These are phyloP conservation scores for Collariella sp. DNA, from an alignment of 495 filamentous ascomycete genomes.

Conservation along the genomic window DNA sequence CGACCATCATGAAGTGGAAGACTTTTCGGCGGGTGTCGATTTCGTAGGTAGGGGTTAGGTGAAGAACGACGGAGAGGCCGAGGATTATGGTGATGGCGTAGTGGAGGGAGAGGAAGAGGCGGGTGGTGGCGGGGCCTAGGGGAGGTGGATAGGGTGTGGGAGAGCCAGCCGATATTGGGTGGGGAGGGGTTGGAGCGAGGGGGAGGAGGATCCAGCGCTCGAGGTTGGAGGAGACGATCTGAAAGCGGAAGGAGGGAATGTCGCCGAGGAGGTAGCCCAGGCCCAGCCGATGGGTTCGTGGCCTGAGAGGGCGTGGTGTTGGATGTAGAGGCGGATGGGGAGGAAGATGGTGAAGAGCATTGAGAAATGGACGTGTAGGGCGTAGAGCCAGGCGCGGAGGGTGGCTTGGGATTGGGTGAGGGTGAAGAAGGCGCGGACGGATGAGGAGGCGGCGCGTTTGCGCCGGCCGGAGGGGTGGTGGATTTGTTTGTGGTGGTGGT, in stretches of 20 bases:
- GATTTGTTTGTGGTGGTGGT: constrained; percentile 25
- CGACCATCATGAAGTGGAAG: constrained; percentile 96
- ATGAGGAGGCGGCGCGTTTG: constrained; percentile 58
- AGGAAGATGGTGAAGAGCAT: constrained; percentile 57
- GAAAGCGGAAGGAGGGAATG: constrained; percentile 55
- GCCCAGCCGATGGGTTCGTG: constrained; percentile 89
- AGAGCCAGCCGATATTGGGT: constrained; percentile 51
- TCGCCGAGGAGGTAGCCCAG: constrained; percentile 84
- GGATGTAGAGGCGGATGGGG: constrained; percentile 62
- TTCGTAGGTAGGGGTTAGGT: constrained; percentile 61
- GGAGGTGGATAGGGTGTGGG: constrained; percentile 46
- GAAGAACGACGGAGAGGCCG: constrained; percentile 65
- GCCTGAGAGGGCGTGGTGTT: constrained; percentile 53
- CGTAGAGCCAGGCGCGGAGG: constrained; percentile 74
- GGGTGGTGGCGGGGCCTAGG: constrained; percentile 72
- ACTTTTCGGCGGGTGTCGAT: constrained; percentile 97
- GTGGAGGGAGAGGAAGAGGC: constrained; percentile 68
- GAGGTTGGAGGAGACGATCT: constrained; percentile 55
- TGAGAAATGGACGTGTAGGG: constrained; percentile 62
- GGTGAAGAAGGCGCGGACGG: constrained; percentile 63
- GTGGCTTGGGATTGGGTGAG: constrained; percentile 71
- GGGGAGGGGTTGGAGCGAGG: constrained; percentile 46
- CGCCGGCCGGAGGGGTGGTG: constrained; percentile 55
- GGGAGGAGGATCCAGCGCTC: constrained; percentile 72
- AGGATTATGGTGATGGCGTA: constrained; percentile 57